Percentiles rank a stretch among this genome's conserved stretches.
Conservation (phyloP, 1,284 basidiomycete genomes). For the Dichomitus squalens region DNA sequence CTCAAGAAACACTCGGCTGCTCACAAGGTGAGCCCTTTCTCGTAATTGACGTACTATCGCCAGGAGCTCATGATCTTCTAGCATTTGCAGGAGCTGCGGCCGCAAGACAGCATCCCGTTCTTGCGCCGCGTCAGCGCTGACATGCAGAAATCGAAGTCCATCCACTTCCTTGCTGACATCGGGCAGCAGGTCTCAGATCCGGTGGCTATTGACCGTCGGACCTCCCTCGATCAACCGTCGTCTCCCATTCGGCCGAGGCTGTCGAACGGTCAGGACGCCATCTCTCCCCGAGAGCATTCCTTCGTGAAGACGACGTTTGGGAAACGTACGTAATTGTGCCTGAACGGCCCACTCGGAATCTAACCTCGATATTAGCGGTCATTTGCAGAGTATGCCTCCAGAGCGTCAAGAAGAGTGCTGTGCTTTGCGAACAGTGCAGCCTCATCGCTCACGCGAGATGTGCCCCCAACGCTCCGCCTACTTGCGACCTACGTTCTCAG, state of each 20-base stretch:
- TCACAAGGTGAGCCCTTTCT: constrained; percentile 56
- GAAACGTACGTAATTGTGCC: constrained; percentile 65
- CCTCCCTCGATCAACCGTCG: constrained; percentile 19
- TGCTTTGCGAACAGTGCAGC: constrained; percentile 88
- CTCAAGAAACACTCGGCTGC: constrained; percentile 78
- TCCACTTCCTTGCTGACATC: constrained; percentile 52
- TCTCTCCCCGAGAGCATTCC: constrained; percentile 69
- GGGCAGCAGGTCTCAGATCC: constrained; percentile 50
- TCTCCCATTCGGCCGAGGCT: constrained; percentile 32
- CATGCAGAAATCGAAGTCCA: constrained; percentile 69
- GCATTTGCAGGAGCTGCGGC: constrained; percentile 66
- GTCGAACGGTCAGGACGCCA: constrained; percentile 48
- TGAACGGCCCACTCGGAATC: constrained; percentile 6
- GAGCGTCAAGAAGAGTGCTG: constrained; percentile 84
- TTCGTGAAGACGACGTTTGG: constrained; percentile 93
- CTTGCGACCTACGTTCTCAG: constrained; percentile 83
- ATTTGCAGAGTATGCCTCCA: constrained; percentile 83
- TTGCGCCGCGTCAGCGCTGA: constrained; percentile 88
- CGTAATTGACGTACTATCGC: background rate
- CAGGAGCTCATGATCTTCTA: constrained; percentile 8
- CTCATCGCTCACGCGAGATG: constrained; percentile 88
- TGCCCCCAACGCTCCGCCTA: constrained; percentile 69
- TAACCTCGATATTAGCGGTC: constrained; percentile 61
- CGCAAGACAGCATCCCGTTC: constrained; percentile 94
- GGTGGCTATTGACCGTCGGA: constrained; percentile 40